Evolutionary conservation across 805 yeast species (phyloP).

Genomic region (Hyphopichia homilentoma): DNA sequence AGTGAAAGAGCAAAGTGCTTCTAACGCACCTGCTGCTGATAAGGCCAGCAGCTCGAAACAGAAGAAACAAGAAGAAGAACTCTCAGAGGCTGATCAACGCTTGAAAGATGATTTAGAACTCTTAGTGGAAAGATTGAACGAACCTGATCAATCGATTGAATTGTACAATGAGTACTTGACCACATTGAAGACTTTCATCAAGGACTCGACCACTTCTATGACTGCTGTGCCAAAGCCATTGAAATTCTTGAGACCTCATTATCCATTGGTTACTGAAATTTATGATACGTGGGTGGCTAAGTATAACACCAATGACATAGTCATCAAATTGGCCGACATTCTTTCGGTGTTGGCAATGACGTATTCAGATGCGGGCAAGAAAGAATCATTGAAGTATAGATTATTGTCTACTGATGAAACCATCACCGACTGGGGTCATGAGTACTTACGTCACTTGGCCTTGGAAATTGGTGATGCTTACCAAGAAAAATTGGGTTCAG

Average conservation of each 20-base stretch:
- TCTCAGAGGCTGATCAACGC: constrained; percentile 89
- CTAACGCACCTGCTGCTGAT: constrained; percentile 1
- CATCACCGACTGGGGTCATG: constrained; percentile 94
- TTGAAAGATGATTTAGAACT: constrained; percentile 82
- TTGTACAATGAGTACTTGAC: constrained; percentile 61
- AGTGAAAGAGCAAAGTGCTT: constrained; percentile 11
- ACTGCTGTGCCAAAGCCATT: constrained; percentile 99
- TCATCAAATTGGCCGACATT: constrained; percentile 73
- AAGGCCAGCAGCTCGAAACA: constrained; percentile 5
- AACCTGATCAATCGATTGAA: constrained; percentile 38
- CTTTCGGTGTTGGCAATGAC: constrained; percentile 95
- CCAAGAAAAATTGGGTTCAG: constrained; percentile 43
- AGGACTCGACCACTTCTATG: constrained; percentile 96
- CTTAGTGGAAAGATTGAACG: constrained; percentile 75
- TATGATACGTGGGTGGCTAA: constrained; percentile 61
- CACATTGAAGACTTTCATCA: constrained; percentile 70
- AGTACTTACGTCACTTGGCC: constrained; percentile 93
- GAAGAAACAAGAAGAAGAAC: constrained; percentile 63
- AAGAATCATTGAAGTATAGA: constrained; percentile 79
- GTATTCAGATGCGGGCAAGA: constrained; percentile 73
- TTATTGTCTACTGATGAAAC: constrained; percentile 50
- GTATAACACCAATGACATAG: constrained; percentile 32
- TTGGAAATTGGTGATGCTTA: constrained; percentile 90
- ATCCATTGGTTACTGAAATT: constrained; percentile 59
- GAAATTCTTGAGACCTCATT: constrained; percentile 89